Percentiles rank a stretch among this genome's conserved stretches.
These are phyloP conservation scores for Quercus alba DNA, from an alignment of 306 rosid genomes.

Conservation along the genomic window DNA sequence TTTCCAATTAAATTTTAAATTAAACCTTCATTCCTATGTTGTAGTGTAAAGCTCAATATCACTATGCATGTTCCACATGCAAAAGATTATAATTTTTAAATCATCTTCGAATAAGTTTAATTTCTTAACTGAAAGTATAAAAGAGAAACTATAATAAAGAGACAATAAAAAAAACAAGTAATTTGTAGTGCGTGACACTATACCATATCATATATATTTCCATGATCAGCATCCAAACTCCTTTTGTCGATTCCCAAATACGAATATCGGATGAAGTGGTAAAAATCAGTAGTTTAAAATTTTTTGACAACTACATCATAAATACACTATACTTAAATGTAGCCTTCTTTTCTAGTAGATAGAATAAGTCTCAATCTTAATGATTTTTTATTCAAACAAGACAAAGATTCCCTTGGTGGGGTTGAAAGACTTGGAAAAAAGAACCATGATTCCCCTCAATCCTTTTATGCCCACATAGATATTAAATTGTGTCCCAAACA, in stretches of 20 bases:
- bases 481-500: conserved; percentile 22
- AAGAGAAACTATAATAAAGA: neutral
- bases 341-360: neutral
- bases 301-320: neutral
- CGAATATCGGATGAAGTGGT: neutral
- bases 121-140: neutral
- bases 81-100: too few species aligned
- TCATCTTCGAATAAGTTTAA: too few species aligned
- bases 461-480: conserved; percentile 20
- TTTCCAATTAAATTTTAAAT: too few species aligned
- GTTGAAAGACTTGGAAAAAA: conserved; percentile 25
- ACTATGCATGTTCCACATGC: too few species aligned
- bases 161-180: neutral
- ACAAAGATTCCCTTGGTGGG: conserved; percentile 58
- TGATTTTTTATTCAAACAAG: conserved; percentile 24
- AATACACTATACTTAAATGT: neutral
- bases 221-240: neutral
- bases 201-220: neutral
- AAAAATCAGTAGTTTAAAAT: neutral
- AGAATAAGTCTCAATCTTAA: conserved; percentile 15
- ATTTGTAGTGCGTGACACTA: neutral
- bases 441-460: conserved; percentile 30
- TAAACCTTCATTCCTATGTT: too few species aligned
- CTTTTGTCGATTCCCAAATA: conserved; percentile 11
- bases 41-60: too few species aligned